Evolutionary conservation across 768 basidiomycete species (phyloP), one percentile per base, ranked within the genome.

Genomic region (Pleurotus salmoneostramineus): DNA sequence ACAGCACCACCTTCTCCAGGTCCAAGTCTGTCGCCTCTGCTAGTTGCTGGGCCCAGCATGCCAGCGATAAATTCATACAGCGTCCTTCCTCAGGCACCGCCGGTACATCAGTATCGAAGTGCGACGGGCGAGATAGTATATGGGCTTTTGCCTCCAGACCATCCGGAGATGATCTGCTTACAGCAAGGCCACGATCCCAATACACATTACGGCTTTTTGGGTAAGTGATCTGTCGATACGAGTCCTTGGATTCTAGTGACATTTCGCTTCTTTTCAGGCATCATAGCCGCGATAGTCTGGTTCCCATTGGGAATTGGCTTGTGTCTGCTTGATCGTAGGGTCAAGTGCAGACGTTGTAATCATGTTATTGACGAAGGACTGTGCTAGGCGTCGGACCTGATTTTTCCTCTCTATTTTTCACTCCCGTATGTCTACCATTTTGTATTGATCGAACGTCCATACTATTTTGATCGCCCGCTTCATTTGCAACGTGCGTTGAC

Each of bases 111-210:
- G 71, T 92, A 91, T 68, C 69, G 80, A 56, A 83, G 89, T 68
- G 85, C 88, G 1, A 27, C 15, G 11, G 52, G 52, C 6, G 52
- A 55, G 12, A 43, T 55, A 6, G 14, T 55, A 4, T 55, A 42
- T 12, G 52, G 91, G 0, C 68, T 86, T 3, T 74, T 91, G 2
- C 87, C 91, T 0, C 92, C 92, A 1, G 76, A 82, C 58, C 87
- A 93, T 65, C 92, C 91, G 0, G 84, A 91, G 71, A 93, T 93
- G 91, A 64, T 89, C 32, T 94, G 92, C 64, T 70, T 93, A n/a
- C 92, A 93, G 67, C 68, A 80, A 8, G 71, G 70, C n/a, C 92
- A 94, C 67, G 65, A 84, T 10, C 73, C 78, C 3, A 71, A 83
- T 36, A 83, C 86, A 17, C 82, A 77, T 47, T 94, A 78, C 64